Evolutionary conservation across 1,139 yeast genomes (phyloP).

Genomic region (Cylindricascospora bacillispora): DNA sequence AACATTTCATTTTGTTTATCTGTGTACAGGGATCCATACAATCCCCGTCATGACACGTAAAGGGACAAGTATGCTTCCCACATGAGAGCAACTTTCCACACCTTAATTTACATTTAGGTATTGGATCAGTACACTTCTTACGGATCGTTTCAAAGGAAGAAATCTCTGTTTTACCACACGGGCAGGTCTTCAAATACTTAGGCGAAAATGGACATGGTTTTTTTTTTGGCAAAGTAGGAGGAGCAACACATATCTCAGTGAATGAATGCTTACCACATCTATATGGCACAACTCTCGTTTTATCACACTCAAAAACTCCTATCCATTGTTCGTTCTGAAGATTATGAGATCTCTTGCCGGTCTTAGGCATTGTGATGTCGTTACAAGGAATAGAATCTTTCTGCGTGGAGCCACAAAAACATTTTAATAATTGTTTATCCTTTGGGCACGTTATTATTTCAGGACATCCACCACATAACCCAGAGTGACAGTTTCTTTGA

Average conservation of each 20-base stretch:
- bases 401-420: conserved; percentile 62
- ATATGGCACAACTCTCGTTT: conserved; percentile 36
- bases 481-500: conserved; percentile 47
- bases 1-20: conserved; percentile 22
- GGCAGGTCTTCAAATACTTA: conserved; percentile 45
- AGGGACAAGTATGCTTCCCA: conserved; percentile 56
- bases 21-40: conserved; percentile 53
- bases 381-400: conserved; percentile 35
- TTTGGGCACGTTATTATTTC: conserved; percentile 21
- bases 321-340: conserved; percentile 33
- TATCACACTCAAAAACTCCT: conserved; percentile 52
- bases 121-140: conserved; percentile 54
- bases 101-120: conserved; percentile 55
- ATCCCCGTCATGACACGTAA: conserved; percentile 64
- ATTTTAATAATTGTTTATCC: conserved; percentile 27
- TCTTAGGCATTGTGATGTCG: conserved; percentile 27
- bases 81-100: conserved; percentile 58
- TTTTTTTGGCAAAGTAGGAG: conserved; percentile 22
- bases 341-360: conserved; percentile 14
- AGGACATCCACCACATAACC: conserved; percentile 67
- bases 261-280: conserved; percentile 64
- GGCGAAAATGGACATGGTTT: conserved; percentile 59
- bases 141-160: conserved; percentile 33
- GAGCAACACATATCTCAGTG: conserved; percentile 45
- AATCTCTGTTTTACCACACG: conserved; percentile 54